phyloP scores from a whole-genome alignment of 768 basidiomycete genomes.

The Exidia glandulosa region DNA sequence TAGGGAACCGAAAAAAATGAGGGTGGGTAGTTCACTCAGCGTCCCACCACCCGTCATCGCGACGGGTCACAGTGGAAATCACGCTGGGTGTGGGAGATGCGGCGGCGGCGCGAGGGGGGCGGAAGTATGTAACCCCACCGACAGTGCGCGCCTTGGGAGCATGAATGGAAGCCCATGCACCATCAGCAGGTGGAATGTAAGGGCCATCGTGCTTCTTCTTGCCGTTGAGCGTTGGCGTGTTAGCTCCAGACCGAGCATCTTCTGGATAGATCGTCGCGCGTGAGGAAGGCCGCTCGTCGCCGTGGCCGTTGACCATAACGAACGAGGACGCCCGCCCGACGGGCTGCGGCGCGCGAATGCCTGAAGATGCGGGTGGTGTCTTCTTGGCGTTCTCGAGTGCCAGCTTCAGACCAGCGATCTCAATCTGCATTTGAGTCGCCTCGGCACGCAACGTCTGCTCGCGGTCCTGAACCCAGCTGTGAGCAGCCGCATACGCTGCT shows the following conservation, averaged over 20 bases:
- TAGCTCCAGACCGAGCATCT: conserved; percentile 40
- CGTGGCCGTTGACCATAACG: conserved; percentile 20
- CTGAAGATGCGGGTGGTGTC: not conserved
- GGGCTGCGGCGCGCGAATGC: not conserved
- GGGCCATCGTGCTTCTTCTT: not conserved
- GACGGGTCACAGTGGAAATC: conserved; percentile 11
- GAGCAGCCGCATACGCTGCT: not conserved
- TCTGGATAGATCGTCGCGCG: conserved; percentile 31
- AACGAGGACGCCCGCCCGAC: not conserved
- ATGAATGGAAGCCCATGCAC: conserved; percentile 5
- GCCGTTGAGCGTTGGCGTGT: not conserved
- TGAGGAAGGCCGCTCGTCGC: conserved; percentile 60
- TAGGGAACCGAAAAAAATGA: not conserved
- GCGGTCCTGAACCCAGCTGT: conserved; percentile 41
- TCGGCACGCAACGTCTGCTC: conserved; percentile 61
- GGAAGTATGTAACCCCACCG: not conserved
- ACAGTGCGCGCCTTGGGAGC: not conserved
- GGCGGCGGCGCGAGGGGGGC: not conserved
- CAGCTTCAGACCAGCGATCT: conserved; percentile 42
- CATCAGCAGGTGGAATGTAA: conserved; percentile 1
- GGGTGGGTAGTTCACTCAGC: not conserved
- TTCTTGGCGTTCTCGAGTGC: conserved; percentile 40
- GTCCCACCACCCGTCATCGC: conserved; percentile 13
- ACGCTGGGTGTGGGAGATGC: conserved; percentile 11
- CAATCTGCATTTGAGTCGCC: conserved; percentile 48